phyloP scores from a whole-genome alignment of 345 rosid species.

The Alliaria petiolata region DNA sequence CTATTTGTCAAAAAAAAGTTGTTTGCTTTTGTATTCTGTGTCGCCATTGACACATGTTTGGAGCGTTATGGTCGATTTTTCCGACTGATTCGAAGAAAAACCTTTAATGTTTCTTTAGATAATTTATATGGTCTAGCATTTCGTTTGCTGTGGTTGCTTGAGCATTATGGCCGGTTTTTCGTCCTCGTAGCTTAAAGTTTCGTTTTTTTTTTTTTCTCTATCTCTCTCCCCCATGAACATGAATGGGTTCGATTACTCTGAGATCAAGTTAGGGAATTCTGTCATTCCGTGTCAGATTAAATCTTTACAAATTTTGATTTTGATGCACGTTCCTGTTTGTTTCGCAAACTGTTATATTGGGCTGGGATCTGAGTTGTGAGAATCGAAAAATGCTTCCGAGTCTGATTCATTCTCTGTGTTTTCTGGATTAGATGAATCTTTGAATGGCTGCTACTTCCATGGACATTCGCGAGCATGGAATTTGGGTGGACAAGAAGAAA shows the following conservation, averaged over 20 bases:
- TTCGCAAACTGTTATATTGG: background rate
- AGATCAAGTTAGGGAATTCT: background rate
- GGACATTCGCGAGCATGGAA: slow-evolving; percentile 41
- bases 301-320: background rate
- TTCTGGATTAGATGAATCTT: background rate
- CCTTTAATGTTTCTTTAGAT: no score
- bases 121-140: background rate
- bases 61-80: background rate
- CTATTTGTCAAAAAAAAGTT: background rate
- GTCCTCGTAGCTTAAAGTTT: background rate
- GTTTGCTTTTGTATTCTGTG: background rate
- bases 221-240: background rate
- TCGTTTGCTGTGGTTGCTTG: background rate
- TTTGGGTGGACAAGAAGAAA: slow-evolving; percentile 21
- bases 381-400: background rate
- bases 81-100: no score
- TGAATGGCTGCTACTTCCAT: no score
- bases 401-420: background rate
- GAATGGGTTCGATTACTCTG: background rate
- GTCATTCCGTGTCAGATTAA: background rate
- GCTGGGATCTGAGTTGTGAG: background rate
- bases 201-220: background rate
- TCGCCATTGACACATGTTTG: background rate
- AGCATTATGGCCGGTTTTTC: background rate
- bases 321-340: background rate